A percentile compares a stretch with the other conserved stretches of the same genome.
These are phyloP conservation scores for Fusarium lateritium DNA, from an alignment of 2,329 filamentous ascomycete species.

Conservation along the genomic window DNA sequence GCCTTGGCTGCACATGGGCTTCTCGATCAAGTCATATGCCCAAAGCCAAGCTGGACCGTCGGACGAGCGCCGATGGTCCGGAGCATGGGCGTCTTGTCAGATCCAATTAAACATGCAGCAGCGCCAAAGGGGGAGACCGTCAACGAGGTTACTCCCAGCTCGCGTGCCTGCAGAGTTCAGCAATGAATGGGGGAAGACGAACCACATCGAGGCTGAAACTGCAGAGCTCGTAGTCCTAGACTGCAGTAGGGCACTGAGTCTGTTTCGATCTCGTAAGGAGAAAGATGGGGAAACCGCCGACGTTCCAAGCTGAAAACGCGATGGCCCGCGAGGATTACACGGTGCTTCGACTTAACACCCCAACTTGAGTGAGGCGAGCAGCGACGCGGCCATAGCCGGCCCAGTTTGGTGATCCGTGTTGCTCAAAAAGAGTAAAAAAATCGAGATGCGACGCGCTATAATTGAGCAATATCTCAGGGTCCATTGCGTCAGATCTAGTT, in stretches of 20 bases:
- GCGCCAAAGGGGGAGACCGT: constrained; percentile 15
- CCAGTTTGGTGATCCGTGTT: constrained; percentile 18
- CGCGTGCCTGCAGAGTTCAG: constrained; percentile 19
- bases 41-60: constrained; percentile 40
- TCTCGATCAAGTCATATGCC: constrained; percentile 33
- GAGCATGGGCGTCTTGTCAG: constrained; percentile 30
- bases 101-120: constrained; percentile 27
- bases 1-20: constrained; percentile 26
- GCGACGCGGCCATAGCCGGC: constrained; percentile 4
- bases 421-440: constrained; percentile 13
- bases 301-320: constrained; percentile 34
- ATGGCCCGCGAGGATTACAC: constrained; percentile 34
- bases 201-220: constrained; percentile 27
- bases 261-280: constrained; percentile 46
- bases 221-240: constrained; percentile 3
- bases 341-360: constrained; percentile 1
- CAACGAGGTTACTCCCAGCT: constrained; percentile 23
- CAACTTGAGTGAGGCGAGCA: constrained; percentile 11
- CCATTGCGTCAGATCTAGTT: constrained; percentile 42
- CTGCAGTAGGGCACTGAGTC: constrained; percentile 4
- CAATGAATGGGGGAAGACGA: constrained; percentile 29
- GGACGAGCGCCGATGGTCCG: constrained; percentile 46
- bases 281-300: constrained; percentile 30
- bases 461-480: constrained; percentile 45
- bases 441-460: constrained; percentile 25